A percentile compares a stretch with the other conserved stretches of the same genome.
These are phyloP conservation scores for Solioccasus polychromus DNA, from an alignment of 768 basidiomycete genomes.

Conservation along the genomic window DNA sequence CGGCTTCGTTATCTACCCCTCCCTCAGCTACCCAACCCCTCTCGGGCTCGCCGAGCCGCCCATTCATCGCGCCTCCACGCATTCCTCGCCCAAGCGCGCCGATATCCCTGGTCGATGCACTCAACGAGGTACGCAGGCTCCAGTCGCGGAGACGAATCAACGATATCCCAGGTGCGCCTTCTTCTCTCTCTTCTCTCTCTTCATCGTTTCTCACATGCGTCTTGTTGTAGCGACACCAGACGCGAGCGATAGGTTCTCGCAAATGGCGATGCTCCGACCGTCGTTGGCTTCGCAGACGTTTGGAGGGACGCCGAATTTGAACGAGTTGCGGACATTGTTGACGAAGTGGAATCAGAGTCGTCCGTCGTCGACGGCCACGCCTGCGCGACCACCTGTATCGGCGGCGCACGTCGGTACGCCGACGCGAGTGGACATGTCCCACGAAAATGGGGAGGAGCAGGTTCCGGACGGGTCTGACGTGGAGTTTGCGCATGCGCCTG, in stretches of 20 bases:
- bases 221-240: too few species aligned
- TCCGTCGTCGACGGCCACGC: not conserved
- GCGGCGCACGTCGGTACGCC: too few species aligned
- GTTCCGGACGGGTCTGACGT: not conserved
- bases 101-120: constrained; percentile 18
- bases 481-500: not conserved
- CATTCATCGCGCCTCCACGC: constrained; percentile 24
- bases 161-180: constrained; percentile 10
- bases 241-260: too few species aligned
- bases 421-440: not conserved
- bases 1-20: not conserved
- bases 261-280: not conserved
- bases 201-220: not conserved
- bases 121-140: constrained; percentile 23
- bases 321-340: constrained; percentile 13
- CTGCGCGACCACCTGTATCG: too few species aligned
- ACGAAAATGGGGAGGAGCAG: not conserved
- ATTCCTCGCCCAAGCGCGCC: constrained; percentile 11
- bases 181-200: not conserved
- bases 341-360: constrained; percentile 9
- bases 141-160: too few species aligned
- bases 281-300: not conserved
- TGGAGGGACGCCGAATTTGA: constrained; percentile 15
- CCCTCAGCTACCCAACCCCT: constrained; percentile 4
- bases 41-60: constrained; percentile 3